Evolutionary conservation across 1,284 basidiomycete species (phyloP).

Genomic region (Cystobasidium pallidum): DNA sequence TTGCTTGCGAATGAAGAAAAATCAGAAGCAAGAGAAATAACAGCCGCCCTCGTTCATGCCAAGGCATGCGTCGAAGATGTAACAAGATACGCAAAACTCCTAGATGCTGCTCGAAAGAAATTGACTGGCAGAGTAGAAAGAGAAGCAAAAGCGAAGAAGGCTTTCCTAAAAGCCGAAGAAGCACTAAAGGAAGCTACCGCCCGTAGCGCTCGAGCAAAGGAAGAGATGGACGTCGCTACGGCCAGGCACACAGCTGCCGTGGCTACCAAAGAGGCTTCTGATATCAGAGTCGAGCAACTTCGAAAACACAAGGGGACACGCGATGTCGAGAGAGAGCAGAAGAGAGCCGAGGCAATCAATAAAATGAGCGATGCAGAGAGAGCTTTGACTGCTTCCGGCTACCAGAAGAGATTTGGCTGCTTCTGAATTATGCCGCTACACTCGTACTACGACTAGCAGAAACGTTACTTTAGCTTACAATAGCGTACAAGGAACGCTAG

Average conservation of each 20-base stretch:
- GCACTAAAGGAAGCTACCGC: conserved; percentile 12
- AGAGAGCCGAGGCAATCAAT: background rate
- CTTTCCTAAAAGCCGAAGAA: conserved; percentile 11
- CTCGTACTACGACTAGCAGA: too few species aligned
- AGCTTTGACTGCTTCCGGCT: conserved; percentile 2
- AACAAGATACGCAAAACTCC: background rate
- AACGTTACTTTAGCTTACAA: too few species aligned
- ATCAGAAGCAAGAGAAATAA: conserved; percentile 4
- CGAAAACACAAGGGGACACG: background rate
- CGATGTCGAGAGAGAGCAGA: background rate
- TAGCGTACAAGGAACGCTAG: too few species aligned
- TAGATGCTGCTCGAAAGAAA: background rate
- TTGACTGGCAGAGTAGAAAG: background rate
- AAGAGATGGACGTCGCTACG: background rate
- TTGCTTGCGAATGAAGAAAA: background rate
- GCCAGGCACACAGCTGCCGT: background rate
- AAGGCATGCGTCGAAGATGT: conserved; percentile 5
- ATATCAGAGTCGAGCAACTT: conserved; percentile 12
- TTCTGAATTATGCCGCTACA: background rate
- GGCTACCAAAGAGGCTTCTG: background rate
- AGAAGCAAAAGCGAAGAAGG: conserved; percentile 3
- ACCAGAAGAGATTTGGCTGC: conserved; percentile 2
- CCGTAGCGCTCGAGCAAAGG: background rate
- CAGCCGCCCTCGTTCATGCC: background rate
- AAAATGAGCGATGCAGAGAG: conserved; percentile 18